These are phyloP conservation scores for Talaromyces sp. DNA, from an alignment of 2,329 filamentous ascomycete genomes.

Conservation along the genomic window DNA sequence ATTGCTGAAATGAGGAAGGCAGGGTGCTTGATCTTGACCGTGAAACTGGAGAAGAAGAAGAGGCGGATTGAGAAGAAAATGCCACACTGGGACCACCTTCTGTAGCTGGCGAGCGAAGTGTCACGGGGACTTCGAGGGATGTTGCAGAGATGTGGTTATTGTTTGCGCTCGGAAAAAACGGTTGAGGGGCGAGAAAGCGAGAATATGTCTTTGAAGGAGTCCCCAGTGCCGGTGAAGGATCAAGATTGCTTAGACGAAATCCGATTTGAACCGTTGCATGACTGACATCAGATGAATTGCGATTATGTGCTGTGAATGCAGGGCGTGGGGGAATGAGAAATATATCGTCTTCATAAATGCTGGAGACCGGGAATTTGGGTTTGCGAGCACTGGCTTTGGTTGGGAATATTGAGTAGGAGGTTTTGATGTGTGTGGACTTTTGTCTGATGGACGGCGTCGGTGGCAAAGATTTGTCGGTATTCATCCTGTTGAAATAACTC, in stretches of 20 bases:
- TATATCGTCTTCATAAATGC: constrained; percentile 16
- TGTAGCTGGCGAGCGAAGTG: constrained; percentile 8
- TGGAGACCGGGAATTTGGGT: constrained; percentile 13
- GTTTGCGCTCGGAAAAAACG: background rate
- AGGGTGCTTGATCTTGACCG: constrained; percentile 2
- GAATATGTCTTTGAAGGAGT: background rate
- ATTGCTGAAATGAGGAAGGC: too few relatives aligned
- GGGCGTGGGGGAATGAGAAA: constrained; percentile 18
- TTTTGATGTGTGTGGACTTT: constrained; percentile 9
- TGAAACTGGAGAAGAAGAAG: background rate
- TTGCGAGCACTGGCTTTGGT: constrained; percentile 14
- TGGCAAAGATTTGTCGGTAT: constrained; percentile 15
- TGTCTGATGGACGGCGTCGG: constrained; percentile 10
- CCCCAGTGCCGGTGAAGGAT: background rate
- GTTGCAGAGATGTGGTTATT: constrained; percentile 5
- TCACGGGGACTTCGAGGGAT: constrained; percentile 11
- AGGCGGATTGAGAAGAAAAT: background rate
- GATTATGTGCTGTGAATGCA: constrained; percentile 18
- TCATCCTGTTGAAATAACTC: background rate
- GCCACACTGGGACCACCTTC: background rate
- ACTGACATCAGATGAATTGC: constrained; percentile 21
- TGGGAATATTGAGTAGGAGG: constrained; percentile 21
- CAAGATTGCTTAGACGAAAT: constrained; percentile 22
- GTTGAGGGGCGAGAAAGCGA: background rate
- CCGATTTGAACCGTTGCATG: constrained; percentile 25